Evolutionary conservation across 345 rosid species (phyloP).

Genomic region (Melastoma malabathricum): DNA sequence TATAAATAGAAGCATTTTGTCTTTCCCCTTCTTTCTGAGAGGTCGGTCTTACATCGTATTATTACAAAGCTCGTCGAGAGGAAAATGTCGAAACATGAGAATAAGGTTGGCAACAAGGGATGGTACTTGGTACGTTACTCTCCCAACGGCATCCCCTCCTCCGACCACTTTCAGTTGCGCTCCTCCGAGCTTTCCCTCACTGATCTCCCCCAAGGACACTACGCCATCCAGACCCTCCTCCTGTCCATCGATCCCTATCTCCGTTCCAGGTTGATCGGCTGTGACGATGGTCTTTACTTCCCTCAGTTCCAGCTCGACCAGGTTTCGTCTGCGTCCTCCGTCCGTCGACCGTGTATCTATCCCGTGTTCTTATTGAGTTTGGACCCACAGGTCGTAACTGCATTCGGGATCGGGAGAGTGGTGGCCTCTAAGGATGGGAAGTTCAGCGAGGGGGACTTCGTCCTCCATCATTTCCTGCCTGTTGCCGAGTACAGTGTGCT

Average conservation of each 20-base stretch:
- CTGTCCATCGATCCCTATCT: constrained; percentile 33
- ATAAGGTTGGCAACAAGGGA: constrained; percentile 18
- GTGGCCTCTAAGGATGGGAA: constrained; percentile 17
- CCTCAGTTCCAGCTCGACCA: constrained; percentile 16
- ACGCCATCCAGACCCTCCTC: constrained; percentile 18
- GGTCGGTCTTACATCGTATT: too few species aligned
- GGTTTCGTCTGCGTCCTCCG: constrained; percentile 9
- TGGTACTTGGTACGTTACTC: constrained; percentile 30
- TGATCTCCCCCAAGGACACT: constrained; percentile 18
- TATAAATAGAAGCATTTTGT: too few species aligned
- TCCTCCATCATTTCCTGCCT: constrained; percentile 10
- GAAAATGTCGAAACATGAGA: not conserved
- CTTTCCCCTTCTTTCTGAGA: too few species aligned
- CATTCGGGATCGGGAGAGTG: constrained; percentile 27
- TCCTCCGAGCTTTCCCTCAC: constrained; percentile 5
- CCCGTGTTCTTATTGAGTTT: not conserved
- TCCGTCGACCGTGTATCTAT: not conserved
- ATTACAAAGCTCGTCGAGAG: too few species aligned
- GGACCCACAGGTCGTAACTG: constrained; percentile 8
- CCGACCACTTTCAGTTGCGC: constrained; percentile 28
- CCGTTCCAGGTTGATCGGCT: constrained; percentile 22
- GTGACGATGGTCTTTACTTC: constrained; percentile 19
- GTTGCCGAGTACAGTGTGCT: constrained; percentile 20
- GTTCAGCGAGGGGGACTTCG: constrained; percentile 16
- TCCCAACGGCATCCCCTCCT: constrained; percentile 22